Evolutionary conservation across 2,329 filamentous ascomycete genomes (phyloP).

Genomic region (Colletotrichum tabaci): DNA sequence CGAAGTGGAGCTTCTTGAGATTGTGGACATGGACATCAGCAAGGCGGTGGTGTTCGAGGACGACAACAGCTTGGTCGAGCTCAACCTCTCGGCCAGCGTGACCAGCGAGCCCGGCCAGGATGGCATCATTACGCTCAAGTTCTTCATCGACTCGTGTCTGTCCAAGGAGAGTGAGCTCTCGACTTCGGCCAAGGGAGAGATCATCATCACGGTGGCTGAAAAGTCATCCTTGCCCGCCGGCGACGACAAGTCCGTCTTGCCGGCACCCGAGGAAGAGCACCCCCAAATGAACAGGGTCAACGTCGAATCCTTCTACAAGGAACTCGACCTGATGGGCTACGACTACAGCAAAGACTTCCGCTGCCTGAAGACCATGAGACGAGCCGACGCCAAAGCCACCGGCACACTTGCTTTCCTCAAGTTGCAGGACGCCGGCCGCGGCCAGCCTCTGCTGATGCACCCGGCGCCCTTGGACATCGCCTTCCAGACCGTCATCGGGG

Average conservation of each 20-base stretch:
- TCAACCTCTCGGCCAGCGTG: background rate
- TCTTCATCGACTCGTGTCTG: constrained; percentile 4
- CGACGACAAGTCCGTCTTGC: background rate
- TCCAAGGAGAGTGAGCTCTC: background rate
- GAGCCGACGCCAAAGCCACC: background rate
- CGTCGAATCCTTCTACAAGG: constrained; percentile 23
- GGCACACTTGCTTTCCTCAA: constrained; percentile 1
- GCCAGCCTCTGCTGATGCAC: constrained; percentile 2
- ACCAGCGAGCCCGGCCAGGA: constrained; percentile 5
- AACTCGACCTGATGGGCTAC: constrained; percentile 12
- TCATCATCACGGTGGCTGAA: background rate
- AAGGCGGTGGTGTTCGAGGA: constrained; percentile 13
- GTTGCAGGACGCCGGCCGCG: background rate
- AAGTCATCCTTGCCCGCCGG: background rate
- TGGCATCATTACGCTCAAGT: constrained; percentile 3
- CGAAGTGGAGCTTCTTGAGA: constrained; percentile 9
- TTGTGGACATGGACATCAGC: constrained; percentile 8
- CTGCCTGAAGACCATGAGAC: constrained; percentile 1
- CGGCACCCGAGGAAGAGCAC: constrained; percentile 2
- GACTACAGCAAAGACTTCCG: constrained; percentile 16
- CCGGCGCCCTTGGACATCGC: background rate
- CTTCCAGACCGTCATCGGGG: background rate
- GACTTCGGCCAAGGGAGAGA: background rate
- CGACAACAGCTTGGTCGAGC: constrained; percentile 6
- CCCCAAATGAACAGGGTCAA: constrained; percentile 9